Conservation (phyloP, 2,329 filamentous ascomycete species). For the Onygenales sp. region DNA sequence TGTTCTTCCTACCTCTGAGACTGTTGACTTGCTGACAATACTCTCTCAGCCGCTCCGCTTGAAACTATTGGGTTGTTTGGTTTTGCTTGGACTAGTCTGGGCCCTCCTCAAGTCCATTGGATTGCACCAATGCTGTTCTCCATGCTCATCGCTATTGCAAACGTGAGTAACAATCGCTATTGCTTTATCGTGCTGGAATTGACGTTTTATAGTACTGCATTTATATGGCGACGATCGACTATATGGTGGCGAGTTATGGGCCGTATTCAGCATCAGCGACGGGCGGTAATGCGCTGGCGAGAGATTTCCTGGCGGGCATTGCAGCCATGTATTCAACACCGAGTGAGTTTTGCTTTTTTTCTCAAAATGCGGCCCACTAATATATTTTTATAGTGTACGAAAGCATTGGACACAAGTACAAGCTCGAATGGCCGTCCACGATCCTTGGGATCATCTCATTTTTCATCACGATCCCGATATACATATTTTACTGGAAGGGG, state of each 20-base stretch:
- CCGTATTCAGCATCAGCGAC: conserved; percentile 56
- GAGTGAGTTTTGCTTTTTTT: conserved; percentile 20
- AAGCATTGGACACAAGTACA: conserved; percentile 43
- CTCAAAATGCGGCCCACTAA: conserved; percentile 3
- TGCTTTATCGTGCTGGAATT: not conserved
- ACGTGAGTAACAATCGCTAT: conserved; percentile 27
- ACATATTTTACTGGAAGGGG: conserved; percentile 57
- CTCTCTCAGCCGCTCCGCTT: conserved; percentile 40
- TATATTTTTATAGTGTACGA: conserved; percentile 25
- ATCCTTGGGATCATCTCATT: conserved; percentile 53
- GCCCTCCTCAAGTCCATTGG: conserved; percentile 47
- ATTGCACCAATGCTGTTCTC: conserved; percentile 53
- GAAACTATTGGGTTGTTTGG: conserved; percentile 51
- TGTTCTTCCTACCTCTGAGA: conserved; percentile 5
- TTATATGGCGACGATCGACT: conserved; percentile 58
- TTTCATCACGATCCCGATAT: conserved; percentile 53
- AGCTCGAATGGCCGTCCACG: conserved; percentile 48
- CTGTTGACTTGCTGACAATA: not conserved
- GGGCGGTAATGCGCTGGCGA: conserved; percentile 55
- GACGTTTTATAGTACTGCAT: conserved; percentile 30
- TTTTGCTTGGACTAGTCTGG: conserved; percentile 51
- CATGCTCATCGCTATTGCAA: conserved; percentile 51
- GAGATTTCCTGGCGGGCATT: conserved; percentile 54
- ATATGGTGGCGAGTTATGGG: conserved; percentile 58
- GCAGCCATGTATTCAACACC: conserved; percentile 51